Percentiles rank a stretch among this genome's conserved stretches.
phyloP scores from a whole-genome alignment of 768 basidiomycete species.

The Serendipita sp. region DNA sequence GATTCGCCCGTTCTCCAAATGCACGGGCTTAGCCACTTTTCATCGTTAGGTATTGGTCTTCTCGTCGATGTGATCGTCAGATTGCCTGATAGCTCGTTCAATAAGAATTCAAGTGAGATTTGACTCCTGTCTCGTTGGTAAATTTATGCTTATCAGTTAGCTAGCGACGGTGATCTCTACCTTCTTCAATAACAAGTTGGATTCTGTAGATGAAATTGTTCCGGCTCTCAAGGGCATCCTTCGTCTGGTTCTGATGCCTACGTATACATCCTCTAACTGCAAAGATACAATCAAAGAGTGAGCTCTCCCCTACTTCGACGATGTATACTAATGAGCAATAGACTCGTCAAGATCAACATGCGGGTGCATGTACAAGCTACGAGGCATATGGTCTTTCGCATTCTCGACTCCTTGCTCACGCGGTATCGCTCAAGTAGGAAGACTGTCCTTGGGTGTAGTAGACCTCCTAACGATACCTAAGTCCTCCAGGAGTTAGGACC shows the following conservation, averaged over 20 bases:
- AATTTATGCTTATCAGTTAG: neutral
- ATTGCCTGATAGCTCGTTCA: constrained; percentile 37
- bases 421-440: constrained; percentile 46
- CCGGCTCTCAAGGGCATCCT: constrained; percentile 66
- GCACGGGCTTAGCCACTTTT: neutral
- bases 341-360: constrained; percentile 49
- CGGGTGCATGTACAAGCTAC: constrained; percentile 65
- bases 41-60: constrained; percentile 63
- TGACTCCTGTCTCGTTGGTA: neutral
- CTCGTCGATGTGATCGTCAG: constrained; percentile 53
- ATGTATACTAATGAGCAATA: neutral
- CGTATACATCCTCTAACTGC: constrained; percentile 50
- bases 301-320: constrained; percentile 20
- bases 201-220: constrained; percentile 70
- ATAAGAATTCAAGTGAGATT: constrained; percentile 61
- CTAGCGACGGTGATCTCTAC: constrained; percentile 65
- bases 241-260: constrained; percentile 43
- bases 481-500: constrained; percentile 59
- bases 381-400: constrained; percentile 63
- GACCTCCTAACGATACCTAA: constrained; percentile 16
- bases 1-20: too few relatives aligned
- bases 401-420: constrained; percentile 65
- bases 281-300: constrained; percentile 42
- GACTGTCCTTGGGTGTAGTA: constrained; percentile 5
- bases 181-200: constrained; percentile 77